These are phyloP conservation scores for Lentinula lateritia DNA, from an alignment of 768 basidiomycete species.

Conservation along the genomic window DNA sequence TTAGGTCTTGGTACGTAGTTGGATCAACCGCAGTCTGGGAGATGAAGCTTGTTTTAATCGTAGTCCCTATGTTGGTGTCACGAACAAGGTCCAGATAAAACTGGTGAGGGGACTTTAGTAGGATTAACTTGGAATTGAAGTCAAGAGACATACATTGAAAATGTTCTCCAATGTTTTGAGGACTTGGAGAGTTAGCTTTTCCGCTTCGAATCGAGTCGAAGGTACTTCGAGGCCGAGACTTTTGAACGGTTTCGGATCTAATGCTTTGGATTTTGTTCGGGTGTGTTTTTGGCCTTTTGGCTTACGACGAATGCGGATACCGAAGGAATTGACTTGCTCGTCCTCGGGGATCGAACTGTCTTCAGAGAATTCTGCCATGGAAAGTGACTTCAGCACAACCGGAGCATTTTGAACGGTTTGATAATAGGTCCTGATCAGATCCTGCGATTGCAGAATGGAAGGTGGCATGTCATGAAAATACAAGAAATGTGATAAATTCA, in stretches of 20 bases:
- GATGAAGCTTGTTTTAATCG: background rate
- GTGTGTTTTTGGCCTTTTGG: background rate
- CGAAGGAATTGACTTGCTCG: background rate
- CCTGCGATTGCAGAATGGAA: background rate
- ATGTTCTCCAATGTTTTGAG: background rate
- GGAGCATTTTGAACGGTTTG: background rate
- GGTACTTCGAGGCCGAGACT: background rate
- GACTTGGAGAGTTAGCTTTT: background rate
- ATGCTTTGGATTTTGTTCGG: background rate
- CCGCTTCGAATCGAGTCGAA: background rate
- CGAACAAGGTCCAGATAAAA: background rate
- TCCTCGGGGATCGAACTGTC: background rate
- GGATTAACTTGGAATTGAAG: background rate
- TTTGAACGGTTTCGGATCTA: slow-evolving; percentile 1
- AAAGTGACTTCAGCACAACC: background rate
- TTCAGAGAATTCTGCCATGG: background rate
- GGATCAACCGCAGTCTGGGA: background rate
- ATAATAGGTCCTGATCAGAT: background rate
- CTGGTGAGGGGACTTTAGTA: background rate
- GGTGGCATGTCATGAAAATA: background rate
- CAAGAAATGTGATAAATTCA: slow-evolving; percentile 1
- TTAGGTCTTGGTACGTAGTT: background rate
- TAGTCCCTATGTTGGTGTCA: background rate
- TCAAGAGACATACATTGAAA: background rate
- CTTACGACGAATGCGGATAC: background rate